These are phyloP conservation scores for Suillus luteus DNA, from an alignment of 768 basidiomycete species.

Conservation along the genomic window DNA sequence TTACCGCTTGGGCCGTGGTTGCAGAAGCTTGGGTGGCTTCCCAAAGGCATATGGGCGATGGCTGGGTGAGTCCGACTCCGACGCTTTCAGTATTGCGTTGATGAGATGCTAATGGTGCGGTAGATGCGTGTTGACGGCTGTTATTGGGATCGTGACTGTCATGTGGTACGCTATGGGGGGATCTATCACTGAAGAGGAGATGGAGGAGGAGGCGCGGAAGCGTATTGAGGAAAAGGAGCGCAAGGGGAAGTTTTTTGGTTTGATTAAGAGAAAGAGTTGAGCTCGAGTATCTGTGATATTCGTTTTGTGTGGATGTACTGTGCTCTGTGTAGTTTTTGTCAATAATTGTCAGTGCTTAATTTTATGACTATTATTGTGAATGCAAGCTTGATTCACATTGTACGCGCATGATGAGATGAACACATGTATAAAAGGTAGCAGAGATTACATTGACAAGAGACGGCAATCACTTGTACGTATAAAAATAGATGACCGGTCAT, in stretches of 20 bases:
- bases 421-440: no score
- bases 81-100: no score
- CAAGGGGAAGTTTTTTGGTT: constrained; percentile 49
- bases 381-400: no score
- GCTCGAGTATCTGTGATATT: constrained; percentile 3
- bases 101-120: constrained; percentile 16
- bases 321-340: background rate
- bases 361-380: background rate
- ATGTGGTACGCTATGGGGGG: constrained; percentile 87
- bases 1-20: constrained; percentile 69
- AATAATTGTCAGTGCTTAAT: background rate
- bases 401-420: no score
- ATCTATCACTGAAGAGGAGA: constrained; percentile 73
- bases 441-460: no score
- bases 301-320: background rate
- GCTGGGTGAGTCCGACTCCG: constrained; percentile 49
- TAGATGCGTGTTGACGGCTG: constrained; percentile 80
- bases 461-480: no score
- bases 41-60: constrained; percentile 77
- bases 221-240: constrained; percentile 59
- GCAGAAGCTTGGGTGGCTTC: constrained; percentile 71
- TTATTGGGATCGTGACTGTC: constrained; percentile 80
- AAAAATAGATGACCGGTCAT: no score
- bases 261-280: constrained; percentile 23
- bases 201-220: constrained; percentile 67